Percentiles rank a stretch among this genome's conserved stretches.
These are phyloP conservation scores for Sporothrix phasma DNA, from an alignment of 2,329 filamentous ascomycete genomes.

Conservation along the genomic window DNA sequence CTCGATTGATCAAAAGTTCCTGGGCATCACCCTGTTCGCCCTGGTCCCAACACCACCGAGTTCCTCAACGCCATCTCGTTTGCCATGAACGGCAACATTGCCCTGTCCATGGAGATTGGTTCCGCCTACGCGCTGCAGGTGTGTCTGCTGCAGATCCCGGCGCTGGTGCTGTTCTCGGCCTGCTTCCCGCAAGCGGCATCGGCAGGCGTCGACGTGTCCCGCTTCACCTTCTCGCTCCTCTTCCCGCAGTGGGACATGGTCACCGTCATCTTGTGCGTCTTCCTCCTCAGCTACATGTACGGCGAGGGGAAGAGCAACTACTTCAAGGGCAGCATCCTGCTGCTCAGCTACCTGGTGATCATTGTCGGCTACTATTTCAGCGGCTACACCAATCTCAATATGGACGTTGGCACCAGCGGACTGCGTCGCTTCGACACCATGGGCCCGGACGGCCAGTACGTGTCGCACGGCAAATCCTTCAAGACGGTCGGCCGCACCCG, in stretches of 20 bases:
- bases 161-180: constrained; percentile 83
- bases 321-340: constrained; percentile 94
- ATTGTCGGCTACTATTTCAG: constrained; percentile 87
- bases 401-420: constrained; percentile 32
- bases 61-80: constrained; percentile 98
- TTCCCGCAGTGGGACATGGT: constrained; percentile 99
- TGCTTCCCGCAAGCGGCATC: constrained; percentile 39
- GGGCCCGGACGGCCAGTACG: constrained; percentile 39
- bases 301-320: constrained; percentile 99
- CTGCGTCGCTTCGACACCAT: constrained; percentile 44
- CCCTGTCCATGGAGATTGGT: constrained; percentile 96
- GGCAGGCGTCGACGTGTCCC: constrained; percentile 32
- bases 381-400: constrained; percentile 35
- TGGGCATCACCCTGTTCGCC: constrained; percentile 93
- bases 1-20: constrained; percentile 90
- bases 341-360: constrained; percentile 88
- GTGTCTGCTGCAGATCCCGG: constrained; percentile 86
- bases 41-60: constrained; percentile 97
- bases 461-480: constrained; percentile 30
- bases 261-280: constrained; percentile 89
- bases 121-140: constrained; percentile 95
- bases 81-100: constrained; percentile 99
- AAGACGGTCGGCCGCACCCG: constrained; percentile 43
- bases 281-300: constrained; percentile 94
- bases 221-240: constrained; percentile 72